Base-by-base conservation (phyloP, 768 basidiomycete genomes). In the Russula brevipes region DNA sequence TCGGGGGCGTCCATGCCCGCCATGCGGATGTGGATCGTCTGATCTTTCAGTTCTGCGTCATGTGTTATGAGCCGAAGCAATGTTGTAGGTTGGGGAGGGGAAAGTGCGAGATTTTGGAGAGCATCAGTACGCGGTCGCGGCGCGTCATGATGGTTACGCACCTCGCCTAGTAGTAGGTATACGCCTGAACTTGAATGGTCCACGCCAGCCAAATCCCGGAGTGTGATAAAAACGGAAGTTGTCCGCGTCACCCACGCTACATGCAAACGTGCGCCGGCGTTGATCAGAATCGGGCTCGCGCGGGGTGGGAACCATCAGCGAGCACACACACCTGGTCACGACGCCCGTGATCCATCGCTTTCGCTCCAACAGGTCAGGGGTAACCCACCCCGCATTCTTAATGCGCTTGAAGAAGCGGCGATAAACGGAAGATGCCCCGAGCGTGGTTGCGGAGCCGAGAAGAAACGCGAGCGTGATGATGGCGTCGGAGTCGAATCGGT, bases 1-100 rank as follows among this genome's bases (percentile, higher is more conserved):
- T 98, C 95, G 0, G 95, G 95, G 1, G 95, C 95, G 71, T 98
- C 95, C 5, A 94, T 85, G 0, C 92, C 95, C 14, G 91, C 91
- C 35, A 98, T 83, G 14, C 95, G 85, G 35, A 98, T 85, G 69
- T 91, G 88, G 17, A 98, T 78, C 2, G 95, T 97, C 68, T 92
- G 77, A 64, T 87, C 83, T 71, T 84, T 89, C 52, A 95, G 77
- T 0, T 84, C 93, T 92, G 54, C 30, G 16, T 54, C 44, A 6
- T 54, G 3, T 54, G 3, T 38, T 30, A 10, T 47, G 7, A 49
- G 47, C 10, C 10, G 30, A 30, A 24, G 4, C 19, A 9, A 24
- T 9, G 30, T 47, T 39, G 7, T 39, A 24, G 38, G 12, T 42
- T 10, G 30, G 10, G 1, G 30, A 4, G 30, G 11, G 5, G 30